Base-by-base conservation (phyloP, 1,284 basidiomycete genomes). In the Jaminaea rosea region DNA sequence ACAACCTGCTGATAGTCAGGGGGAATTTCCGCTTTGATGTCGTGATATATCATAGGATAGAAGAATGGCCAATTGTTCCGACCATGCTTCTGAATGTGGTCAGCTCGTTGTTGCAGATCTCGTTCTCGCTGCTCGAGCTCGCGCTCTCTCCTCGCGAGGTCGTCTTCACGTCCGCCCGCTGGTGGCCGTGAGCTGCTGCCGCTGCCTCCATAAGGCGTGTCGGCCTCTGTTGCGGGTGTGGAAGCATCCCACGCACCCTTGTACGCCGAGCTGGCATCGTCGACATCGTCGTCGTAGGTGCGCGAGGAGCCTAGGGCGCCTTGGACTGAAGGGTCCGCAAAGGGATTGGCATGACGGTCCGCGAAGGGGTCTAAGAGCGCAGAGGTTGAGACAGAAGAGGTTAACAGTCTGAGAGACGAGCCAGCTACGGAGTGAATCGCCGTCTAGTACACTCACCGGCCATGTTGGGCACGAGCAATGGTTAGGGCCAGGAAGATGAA, bases 41-140 rank as follows among this genome's bases (percentile, higher is more conserved):
- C 86, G 76, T 97, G 93, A 77, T 85, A 94, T 72, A 97, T 85
- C 65, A 98, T 78, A 19, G 92, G 93, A 72, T 85, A 91, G 80
- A 92, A 89, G 19, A 82, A 82, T 19, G 89, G 89, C 84, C 86
- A 93, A 75, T 93, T 93, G 74, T 86, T 91, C 60, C 84, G 82
- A 34, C 89, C 89, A 71, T 87, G 83, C 55, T 77, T 80, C 63
- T 85, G 80, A 56, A 92, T 82, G 65, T 86, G 80, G 39, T 88
- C 85, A 17, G 75, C 72, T 34, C 73, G 63, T 13, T 65, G 61
- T 19, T 71, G 79, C 49, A 90, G 79, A 54, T 88, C 84, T 27
- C 79, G 75, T 73, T 90, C 88, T 60, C 88, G 78, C 57, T 83
- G 78, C 67, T 84, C 83, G n/a, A 92, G 78, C 65, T 91, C 87